Conservation (phyloP, 164 flowering plant genomes). For the Magnolia officinalis region DNA sequence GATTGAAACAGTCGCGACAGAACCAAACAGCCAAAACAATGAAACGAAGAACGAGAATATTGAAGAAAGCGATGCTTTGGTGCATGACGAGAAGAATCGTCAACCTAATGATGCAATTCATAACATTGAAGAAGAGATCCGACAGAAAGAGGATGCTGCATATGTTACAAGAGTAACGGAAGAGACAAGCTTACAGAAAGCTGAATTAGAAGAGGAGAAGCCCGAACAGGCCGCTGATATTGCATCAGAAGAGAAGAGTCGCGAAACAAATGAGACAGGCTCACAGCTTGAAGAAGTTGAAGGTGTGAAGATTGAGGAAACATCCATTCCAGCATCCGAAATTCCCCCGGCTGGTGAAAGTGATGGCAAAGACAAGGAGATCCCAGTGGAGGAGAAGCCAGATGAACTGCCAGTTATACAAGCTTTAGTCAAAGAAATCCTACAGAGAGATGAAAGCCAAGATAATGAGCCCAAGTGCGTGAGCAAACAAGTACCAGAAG, state of each 20-base stretch:
- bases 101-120: slow-evolving; percentile 3
- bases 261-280: slow-evolving; percentile 10
- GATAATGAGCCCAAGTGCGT: neutral
- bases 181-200: slow-evolving; percentile 4
- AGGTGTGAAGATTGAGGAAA: slow-evolving; percentile 13
- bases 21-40: neutral
- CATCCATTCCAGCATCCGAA: slow-evolving; percentile 6
- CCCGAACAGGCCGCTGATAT: neutral
- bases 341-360: neutral
- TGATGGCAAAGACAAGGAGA: neutral
- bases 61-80: neutral
- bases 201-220: slow-evolving; percentile 1
- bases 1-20: neutral
- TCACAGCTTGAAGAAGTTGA: slow-evolving; percentile 7
- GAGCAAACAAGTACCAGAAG: neutral
- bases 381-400: neutral
- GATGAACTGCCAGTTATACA: neutral
- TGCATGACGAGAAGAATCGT: neutral
- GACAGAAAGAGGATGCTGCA: neutral
- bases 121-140: neutral
- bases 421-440: neutral
- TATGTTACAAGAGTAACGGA: neutral
- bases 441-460: neutral
- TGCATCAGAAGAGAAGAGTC: slow-evolving; percentile 14
- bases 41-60: neutral